Evolutionary conservation across 169 alveolate genomes (phyloP).

Genomic region (Besnoitia besnoiti): DNA sequence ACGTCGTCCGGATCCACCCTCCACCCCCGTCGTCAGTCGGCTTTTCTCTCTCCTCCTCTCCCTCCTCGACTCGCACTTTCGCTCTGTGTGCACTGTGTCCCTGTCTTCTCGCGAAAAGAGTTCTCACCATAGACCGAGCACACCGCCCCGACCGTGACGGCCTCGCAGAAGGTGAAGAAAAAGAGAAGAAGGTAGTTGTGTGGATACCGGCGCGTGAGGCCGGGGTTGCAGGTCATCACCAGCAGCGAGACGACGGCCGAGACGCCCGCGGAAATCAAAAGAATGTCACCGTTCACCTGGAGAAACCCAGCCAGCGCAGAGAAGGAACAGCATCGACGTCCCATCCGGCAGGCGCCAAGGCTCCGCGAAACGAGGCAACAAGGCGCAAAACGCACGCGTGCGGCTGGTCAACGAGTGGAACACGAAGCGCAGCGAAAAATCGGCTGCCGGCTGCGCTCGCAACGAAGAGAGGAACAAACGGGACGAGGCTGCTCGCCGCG

Average conservation of each 20-base stretch:
- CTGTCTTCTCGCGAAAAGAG: not conserved
- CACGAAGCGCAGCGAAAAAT: too few species aligned
- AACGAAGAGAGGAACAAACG: too few species aligned
- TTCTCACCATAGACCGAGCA: not conserved
- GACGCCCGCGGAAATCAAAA: not conserved
- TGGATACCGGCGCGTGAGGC: slow-evolving; percentile 8
- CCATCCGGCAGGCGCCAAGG: too few species aligned
- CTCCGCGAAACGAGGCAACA: too few species aligned
- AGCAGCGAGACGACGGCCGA: not conserved
- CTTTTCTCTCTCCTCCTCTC: not conserved
- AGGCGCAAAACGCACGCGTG: too few species aligned
- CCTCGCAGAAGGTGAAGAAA: slow-evolving; percentile 23
- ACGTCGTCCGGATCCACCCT: not conserved
- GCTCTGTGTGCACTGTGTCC: not conserved
- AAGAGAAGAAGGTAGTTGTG: slow-evolving; percentile 28
- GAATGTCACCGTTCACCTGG: not conserved
- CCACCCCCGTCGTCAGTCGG: too few species aligned
- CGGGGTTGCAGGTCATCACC: slow-evolving; percentile 4
- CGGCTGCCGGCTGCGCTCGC: too few species aligned
- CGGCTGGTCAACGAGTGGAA: too few species aligned
- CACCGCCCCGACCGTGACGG: not conserved
- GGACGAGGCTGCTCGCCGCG: too few species aligned
- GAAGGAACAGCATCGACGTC: too few species aligned
- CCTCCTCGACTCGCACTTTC: not conserved
- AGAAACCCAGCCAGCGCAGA: too few species aligned